These are phyloP conservation scores for Entomortierella chlamydospora DNA, from an alignment of 192 early-diverging fungal species.

Conservation along the genomic window DNA sequence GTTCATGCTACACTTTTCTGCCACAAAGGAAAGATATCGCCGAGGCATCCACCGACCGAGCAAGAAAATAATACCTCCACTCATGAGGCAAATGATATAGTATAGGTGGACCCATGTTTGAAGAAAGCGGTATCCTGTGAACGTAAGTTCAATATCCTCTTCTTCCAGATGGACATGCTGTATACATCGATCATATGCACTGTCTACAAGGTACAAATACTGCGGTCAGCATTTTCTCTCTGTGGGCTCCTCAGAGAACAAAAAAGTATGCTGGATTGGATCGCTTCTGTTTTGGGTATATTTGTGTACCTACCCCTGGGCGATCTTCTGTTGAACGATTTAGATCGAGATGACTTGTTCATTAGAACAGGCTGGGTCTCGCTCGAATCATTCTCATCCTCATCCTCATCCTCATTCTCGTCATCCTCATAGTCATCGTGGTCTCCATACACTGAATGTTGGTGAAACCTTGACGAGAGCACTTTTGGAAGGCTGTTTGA, in stretches of 20 bases:
- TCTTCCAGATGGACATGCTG: constrained; percentile 44
- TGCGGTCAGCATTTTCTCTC: neutral
- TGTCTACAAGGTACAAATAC: neutral
- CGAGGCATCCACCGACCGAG: constrained; percentile 88
- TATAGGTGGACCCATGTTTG: constrained; percentile 66
- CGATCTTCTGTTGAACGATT: neutral
- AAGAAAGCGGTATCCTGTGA: constrained; percentile 71
- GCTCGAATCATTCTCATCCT: constrained; percentile 13
- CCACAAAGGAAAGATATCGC: constrained; percentile 77
- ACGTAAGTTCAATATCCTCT: constrained; percentile 36
- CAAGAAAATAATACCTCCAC: constrained; percentile 79
- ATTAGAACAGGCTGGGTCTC: constrained; percentile 24
- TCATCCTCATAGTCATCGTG: constrained; percentile 2
- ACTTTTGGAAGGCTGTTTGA: neutral
- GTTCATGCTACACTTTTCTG: constrained; percentile 65
- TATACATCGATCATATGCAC: neutral
- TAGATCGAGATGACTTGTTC: neutral
- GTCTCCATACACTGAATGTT: neutral
- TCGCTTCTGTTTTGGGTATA: neutral
- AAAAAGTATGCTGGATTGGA: neutral
- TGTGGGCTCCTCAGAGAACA: neutral
- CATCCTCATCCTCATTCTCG: constrained; percentile 19
- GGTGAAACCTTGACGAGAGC: constrained; percentile 1
- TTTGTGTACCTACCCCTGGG: constrained; percentile 5
- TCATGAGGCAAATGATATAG: constrained; percentile 70